phyloP scores from a whole-genome alignment of 305 asterid genomes.

The Fraxinus albicans region DNA sequence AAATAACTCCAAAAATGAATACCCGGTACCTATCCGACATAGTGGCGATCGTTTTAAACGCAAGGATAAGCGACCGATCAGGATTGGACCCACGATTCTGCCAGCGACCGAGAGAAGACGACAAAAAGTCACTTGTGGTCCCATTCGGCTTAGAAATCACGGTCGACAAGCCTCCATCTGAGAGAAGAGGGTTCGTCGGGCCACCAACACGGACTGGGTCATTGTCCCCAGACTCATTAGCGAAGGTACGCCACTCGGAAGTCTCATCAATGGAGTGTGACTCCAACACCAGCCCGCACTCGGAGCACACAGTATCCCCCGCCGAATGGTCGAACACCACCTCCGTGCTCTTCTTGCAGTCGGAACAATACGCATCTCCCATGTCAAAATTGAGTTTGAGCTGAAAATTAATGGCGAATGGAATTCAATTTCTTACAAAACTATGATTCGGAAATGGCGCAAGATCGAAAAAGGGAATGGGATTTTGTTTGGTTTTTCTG shows the following conservation, averaged over 20 bases:
- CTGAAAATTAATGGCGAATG: not conserved
- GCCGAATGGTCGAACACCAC: slow-evolving; percentile 89
- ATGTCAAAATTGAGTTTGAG: not conserved
- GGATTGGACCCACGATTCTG: slow-evolving; percentile 67
- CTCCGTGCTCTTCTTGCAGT: slow-evolving; percentile 74
- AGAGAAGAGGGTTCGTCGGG: slow-evolving; percentile 69
- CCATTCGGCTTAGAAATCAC: slow-evolving; percentile 77
- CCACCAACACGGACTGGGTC: slow-evolving; percentile 95
- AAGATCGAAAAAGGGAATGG: not conserved
- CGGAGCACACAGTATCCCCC: slow-evolving; percentile 89
- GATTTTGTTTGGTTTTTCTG: not conserved
- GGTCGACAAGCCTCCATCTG: slow-evolving; percentile 80
- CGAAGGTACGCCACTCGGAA: slow-evolving; percentile 86
- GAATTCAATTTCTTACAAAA: not conserved
- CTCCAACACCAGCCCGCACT: slow-evolving; percentile 88
- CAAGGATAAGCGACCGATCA: slow-evolving; percentile 56
- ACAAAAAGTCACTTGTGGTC: slow-evolving; percentile 46
- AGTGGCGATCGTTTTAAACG: slow-evolving; percentile 63
- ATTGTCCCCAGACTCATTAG: slow-evolving; percentile 82
- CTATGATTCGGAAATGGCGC: not conserved
- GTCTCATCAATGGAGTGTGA: slow-evolving; percentile 82
- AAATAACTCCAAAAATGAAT: not conserved
- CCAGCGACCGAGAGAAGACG: slow-evolving; percentile 61
- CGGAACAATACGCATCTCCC: slow-evolving; percentile 61
- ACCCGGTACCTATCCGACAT: slow-evolving; percentile 59